Evolutionary conservation across 768 basidiomycete species (phyloP).

Genomic region (Phallus indusiatus): DNA sequence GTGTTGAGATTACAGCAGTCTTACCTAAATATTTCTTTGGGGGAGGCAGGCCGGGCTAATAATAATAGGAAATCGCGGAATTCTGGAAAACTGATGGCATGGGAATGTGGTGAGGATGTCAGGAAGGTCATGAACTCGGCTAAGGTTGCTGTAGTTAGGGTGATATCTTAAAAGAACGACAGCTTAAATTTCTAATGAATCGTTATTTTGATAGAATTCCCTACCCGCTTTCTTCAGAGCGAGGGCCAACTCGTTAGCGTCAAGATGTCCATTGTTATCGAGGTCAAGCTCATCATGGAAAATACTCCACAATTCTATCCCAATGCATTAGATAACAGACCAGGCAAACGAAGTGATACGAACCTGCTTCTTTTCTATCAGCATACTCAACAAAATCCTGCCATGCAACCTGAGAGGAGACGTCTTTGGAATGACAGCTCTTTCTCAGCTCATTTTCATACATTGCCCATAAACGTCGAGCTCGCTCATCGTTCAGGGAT

Average conservation of each 20-base stretch:
- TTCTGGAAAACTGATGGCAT: constrained; percentile 67
- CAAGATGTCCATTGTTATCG: constrained; percentile 78
- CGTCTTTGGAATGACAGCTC: constrained; percentile 35
- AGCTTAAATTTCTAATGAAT: not conserved
- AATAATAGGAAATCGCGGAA: constrained; percentile 88
- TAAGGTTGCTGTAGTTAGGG: constrained; percentile 57
- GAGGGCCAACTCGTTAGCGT: constrained; percentile 48
- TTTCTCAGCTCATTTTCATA: constrained; percentile 73
- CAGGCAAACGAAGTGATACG: constrained; percentile 20
- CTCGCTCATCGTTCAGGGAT: constrained; percentile 40
- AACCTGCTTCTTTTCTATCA: constrained; percentile 73
- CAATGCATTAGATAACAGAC: constrained; percentile 14
- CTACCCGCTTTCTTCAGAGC: constrained; percentile 67
- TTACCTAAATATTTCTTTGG: constrained; percentile 69
- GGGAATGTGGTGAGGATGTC: constrained; percentile 60
- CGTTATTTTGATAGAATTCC: constrained; percentile 15
- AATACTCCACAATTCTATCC: constrained; percentile 77
- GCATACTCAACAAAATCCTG: constrained; percentile 67
- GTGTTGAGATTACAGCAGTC: not conserved
- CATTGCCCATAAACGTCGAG: constrained; percentile 51
- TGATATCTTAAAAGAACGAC: constrained; percentile 45
- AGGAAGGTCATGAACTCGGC: constrained; percentile 75
- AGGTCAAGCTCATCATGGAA: constrained; percentile 88
- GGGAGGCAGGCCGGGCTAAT: constrained; percentile 70
- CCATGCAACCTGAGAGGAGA: constrained; percentile 42